Base-by-base conservation (phyloP, 148 eudicot genomes). In the Cornus controversa region DNA sequence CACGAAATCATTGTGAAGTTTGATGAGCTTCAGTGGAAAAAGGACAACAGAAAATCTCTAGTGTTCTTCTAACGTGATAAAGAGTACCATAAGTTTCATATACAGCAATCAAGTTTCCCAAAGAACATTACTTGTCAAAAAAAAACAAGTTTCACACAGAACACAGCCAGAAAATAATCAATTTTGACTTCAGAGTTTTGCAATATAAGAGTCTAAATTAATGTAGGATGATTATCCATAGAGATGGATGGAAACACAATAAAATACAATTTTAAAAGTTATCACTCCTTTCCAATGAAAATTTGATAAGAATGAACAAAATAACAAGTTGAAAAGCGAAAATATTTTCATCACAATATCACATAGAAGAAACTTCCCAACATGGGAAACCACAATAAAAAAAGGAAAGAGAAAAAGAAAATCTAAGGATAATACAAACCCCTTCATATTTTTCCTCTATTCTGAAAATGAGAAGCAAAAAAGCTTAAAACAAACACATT, bases 351-450 rank as follows among this genome's bases (percentile, higher is more conserved):
- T 75, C 57, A 66, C 71, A 26, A 72, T 60, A 60, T 71, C 85
- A 57, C 86, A 73, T 79, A 83, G 80, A 79, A 81, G 70, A 79
- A 40, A 40, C 45, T 40, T 40, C 45, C 45, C 45, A 40, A 40
- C 45, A 40, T 40, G 5, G 45, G 45, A 40, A 9, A 40, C 45
- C 45, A 40, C 45, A 40, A 31, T 31, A 40, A 40, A 40, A 6
- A 40, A 60, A 77, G 60, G 63, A 67, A 67, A 23, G 62, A 72
- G 74, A 74, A 81, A 78, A 64, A 80, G 64, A 82, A 68, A 73
- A 77, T 73, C 90, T 83, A 86, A 73, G 71, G 72, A 81, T 81
- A 79, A 84, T 86, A 84, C 91, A 88, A 66, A 78, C 86, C 78
- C 82, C 79, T 85, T 37, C 71, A 69, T 73, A 64, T 80, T 77